A percentile compares a stretch with the other conserved stretches of the same genome.
phyloP scores from a whole-genome alignment of 306 rosid genomes.

The Datisca glomerata region DNA sequence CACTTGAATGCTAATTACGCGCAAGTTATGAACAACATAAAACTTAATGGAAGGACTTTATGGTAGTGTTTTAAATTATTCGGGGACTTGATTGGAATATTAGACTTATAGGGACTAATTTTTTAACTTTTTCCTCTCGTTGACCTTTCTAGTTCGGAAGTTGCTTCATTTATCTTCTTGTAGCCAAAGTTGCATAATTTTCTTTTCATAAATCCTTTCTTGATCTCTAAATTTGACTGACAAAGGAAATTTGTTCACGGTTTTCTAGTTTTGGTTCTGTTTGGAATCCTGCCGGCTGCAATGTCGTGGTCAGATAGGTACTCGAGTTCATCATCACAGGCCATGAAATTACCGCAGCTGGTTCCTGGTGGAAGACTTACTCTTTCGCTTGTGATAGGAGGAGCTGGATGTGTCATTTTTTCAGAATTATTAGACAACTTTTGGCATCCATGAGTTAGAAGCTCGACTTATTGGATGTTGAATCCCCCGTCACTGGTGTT shows the following conservation, averaged over 20 bases:
- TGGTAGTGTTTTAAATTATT: no score
- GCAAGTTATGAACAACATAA: no score
- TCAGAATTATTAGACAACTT: constrained; percentile 47
- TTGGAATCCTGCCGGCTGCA: constrained; percentile 68
- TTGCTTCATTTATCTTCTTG: background rate
- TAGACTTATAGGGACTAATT: no score
- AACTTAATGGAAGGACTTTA: no score
- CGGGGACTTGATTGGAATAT: no score
- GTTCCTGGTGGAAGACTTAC: constrained; percentile 84
- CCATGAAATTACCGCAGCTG: constrained; percentile 35
- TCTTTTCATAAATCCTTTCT: constrained; percentile 11
- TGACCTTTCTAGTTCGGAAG: no score
- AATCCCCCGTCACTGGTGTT: no score
- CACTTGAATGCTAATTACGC: no score
- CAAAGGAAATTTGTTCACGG: no score
- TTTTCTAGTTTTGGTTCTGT: constrained; percentile 49
- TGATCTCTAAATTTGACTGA: no score
- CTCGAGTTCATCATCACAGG: constrained; percentile 26
- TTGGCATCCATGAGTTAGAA: constrained; percentile 17
- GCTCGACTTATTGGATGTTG: no score
- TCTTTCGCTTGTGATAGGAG: constrained; percentile 48
- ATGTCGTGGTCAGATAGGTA: constrained; percentile 77
- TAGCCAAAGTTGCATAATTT: background rate
- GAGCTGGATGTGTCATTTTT: constrained; percentile 48
- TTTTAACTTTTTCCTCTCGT: background rate